These are phyloP conservation scores for Myrica gale DNA, from an alignment of 306 rosid genomes.

Conservation along the genomic window DNA sequence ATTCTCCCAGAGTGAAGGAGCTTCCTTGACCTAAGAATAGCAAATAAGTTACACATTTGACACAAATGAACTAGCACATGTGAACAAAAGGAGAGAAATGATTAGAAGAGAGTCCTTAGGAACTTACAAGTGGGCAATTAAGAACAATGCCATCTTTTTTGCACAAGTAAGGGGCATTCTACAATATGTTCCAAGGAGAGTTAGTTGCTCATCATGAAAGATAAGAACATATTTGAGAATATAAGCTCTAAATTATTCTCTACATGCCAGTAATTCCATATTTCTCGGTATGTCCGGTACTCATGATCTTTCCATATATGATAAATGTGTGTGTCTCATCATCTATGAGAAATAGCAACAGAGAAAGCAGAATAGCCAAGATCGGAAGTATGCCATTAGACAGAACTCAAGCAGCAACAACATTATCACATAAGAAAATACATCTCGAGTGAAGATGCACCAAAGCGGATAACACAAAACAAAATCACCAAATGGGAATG, in stretches of 20 bases:
- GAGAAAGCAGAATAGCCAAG: background rate
- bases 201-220: constrained; percentile 9
- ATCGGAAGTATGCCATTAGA: background rate
- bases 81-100: background rate
- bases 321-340: background rate
- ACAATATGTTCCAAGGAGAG: constrained; percentile 28
- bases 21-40: constrained; percentile 72
- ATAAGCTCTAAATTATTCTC: background rate
- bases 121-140: constrained; percentile 89
- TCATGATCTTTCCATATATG: background rate
- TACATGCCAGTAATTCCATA: background rate
- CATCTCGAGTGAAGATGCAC: constrained; percentile 3
- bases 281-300: background rate
- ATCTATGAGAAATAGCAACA: background rate
- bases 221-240: constrained; percentile 6
- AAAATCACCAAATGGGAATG: background rate
- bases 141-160: constrained; percentile 86
- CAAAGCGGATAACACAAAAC: background rate
- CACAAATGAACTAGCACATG: constrained; percentile 1
- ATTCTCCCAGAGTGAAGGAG: constrained; percentile 94
- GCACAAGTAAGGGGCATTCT: constrained; percentile 93
- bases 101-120: constrained; percentile 24
- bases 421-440: background rate
- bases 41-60: constrained; percentile 1
- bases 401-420: background rate